phyloP scores from a whole-genome alignment of 139 green algal genomes.

The Closterium sp. region DNA sequence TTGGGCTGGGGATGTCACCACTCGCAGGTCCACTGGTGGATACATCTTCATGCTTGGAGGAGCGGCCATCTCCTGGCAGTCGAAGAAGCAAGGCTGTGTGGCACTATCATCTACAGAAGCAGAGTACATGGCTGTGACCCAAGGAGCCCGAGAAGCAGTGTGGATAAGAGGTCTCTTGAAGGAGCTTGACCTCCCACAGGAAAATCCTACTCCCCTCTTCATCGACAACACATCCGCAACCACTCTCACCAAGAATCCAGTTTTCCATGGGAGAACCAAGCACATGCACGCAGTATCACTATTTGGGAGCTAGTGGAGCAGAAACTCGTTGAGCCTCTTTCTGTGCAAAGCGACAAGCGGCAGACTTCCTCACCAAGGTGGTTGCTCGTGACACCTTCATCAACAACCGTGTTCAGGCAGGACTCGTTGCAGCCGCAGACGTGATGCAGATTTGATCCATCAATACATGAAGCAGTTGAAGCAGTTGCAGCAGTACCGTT shows the following conservation, averaged over 20 bases:
- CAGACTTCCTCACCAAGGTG: neutral
- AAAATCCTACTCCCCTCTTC: too few species aligned
- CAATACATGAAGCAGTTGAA: too few species aligned
- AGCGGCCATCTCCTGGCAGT: slow-evolving; percentile 5
- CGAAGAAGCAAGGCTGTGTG: neutral
- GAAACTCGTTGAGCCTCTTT: neutral
- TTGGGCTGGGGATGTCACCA: slow-evolving; percentile 14
- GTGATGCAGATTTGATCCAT: too few species aligned
- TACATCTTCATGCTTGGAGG: slow-evolving; percentile 15
- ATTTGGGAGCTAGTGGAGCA: neutral
- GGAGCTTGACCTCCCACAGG: too few species aligned
- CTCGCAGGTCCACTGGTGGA: neutral
- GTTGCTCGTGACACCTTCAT: neutral
- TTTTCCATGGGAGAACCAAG: too few species aligned
- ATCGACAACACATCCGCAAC: too few species aligned
- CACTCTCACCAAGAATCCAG: too few species aligned
- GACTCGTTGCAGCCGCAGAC: neutral
- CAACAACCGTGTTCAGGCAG: neutral
- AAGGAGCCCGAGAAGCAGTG: neutral
- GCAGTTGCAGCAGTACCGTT: too few species aligned
- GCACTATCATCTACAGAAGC: neutral
- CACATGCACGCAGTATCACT: neutral
- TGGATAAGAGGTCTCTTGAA: neutral
- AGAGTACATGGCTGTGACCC: slow-evolving; percentile 8
- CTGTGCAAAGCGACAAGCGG: neutral